phyloP scores from a whole-genome alignment of 257 asterid species.

The Buddleja alternifolia region DNA sequence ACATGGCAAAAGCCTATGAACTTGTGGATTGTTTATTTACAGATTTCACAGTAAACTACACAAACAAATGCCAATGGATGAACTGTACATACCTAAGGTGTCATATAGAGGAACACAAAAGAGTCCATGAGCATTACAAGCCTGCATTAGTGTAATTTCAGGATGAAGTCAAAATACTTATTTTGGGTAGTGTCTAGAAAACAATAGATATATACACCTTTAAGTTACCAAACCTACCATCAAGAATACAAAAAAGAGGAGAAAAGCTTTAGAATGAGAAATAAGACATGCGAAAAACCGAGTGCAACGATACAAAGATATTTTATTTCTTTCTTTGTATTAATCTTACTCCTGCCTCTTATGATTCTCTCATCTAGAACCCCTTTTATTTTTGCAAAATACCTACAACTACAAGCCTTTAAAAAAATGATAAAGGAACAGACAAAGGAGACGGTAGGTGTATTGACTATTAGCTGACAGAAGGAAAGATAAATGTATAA shows the following conservation, averaged over 20 bases:
- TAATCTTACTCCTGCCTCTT: slow-evolving; percentile 1
- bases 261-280: not conserved
- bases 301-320: not conserved
- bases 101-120: slow-evolving; percentile 90
- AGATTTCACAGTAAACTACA: slow-evolving; percentile 17
- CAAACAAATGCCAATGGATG: slow-evolving; percentile 20
- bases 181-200: slow-evolving; percentile 4
- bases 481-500: not conserved
- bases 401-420: not conserved
- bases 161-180: slow-evolving; percentile 20
- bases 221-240: slow-evolving; percentile 14
- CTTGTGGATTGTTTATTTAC: slow-evolving; percentile 13
- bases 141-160: slow-evolving; percentile 60
- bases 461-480: not conserved
- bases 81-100: slow-evolving; percentile 71
- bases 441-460: not conserved
- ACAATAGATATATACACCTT: slow-evolving; percentile 14
- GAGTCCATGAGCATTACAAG: slow-evolving; percentile 96
- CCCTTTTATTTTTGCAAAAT: slow-evolving; percentile 20
- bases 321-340: not conserved
- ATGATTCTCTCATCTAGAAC: slow-evolving; percentile 19
- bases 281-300: not conserved
- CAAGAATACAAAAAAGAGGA: not conserved
- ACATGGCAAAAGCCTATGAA: slow-evolving; percentile 24
- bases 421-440: slow-evolving; percentile 17